phyloP scores from a whole-genome alignment of 2,329 filamentous ascomycete genomes.

The Pseudocercospora ulei region DNA sequence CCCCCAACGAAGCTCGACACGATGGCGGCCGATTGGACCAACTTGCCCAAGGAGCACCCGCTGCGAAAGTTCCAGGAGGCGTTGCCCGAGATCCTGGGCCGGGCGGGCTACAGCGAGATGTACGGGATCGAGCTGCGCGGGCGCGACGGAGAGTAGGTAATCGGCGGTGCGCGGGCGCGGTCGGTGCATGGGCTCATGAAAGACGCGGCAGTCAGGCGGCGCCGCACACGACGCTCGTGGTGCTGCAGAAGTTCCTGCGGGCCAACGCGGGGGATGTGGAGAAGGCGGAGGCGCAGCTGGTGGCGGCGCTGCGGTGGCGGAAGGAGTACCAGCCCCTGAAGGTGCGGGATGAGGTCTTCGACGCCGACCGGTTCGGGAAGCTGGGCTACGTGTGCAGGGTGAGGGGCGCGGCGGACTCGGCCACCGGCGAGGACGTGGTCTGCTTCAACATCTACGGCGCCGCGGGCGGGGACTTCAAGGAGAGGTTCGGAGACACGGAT shows the following conservation, averaged over 20 bases:
- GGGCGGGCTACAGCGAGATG: conserved; percentile 62
- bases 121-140: conserved; percentile 64
- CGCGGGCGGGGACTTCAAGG: conserved; percentile 66
- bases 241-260: conserved; percentile 87
- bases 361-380: conserved; percentile 60
- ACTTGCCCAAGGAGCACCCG: conserved; percentile 25
- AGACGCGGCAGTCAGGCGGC: conserved; percentile 22
- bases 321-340: conserved; percentile 62
- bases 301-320: conserved; percentile 72
- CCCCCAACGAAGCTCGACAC: conserved; percentile 12
- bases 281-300: conserved; percentile 68
- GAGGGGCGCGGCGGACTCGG: conserved; percentile 45
- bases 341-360: conserved; percentile 53
- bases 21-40: conserved; percentile 21
- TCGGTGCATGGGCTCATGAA: conserved; percentile 10
- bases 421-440: conserved; percentile 54
- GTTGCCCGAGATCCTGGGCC: conserved; percentile 50
- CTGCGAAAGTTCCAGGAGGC: conserved; percentile 44
- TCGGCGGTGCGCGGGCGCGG: neutral
- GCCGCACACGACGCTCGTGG: conserved; percentile 66
- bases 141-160: conserved; percentile 23
- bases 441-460: conserved; percentile 92
- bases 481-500: conserved; percentile 70
- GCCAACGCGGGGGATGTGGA: conserved; percentile 70
- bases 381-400: conserved; percentile 76